A percentile compares a stretch with the other conserved stretches of the same genome.
Evolutionary conservation across 495 filamentous ascomycete genomes (phyloP).

Genomic region (Podospora pseudocomata): DNA sequence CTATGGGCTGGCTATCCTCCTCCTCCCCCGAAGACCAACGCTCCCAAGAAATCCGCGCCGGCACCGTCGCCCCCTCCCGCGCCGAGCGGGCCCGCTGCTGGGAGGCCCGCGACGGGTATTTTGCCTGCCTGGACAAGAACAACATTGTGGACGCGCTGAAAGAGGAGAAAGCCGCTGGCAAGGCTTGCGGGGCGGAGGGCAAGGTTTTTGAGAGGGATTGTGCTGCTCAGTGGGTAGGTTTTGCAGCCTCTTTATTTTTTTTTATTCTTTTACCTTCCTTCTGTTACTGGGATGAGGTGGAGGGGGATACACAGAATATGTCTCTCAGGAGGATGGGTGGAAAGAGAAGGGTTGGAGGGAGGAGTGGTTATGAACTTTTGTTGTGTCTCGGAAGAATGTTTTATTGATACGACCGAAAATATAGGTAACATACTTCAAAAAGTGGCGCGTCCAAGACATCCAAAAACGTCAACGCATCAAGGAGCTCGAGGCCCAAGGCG

Average conservation of each 20-base stretch:
- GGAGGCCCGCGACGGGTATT: constrained; percentile 81
- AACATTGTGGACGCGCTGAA: constrained; percentile 82
- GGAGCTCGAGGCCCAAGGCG: constrained; percentile 76
- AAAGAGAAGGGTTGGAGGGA: not conserved
- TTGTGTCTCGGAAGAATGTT: too few species aligned
- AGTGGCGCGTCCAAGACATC: constrained; percentile 85
- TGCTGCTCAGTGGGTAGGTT: constrained; percentile 42
- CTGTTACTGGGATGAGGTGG: too few species aligned
- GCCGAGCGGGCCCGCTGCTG: constrained; percentile 76
- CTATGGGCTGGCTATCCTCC: constrained; percentile 48
- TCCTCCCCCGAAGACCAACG: constrained; percentile 45
- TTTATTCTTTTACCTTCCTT: too few species aligned
- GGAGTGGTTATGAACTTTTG: not conserved
- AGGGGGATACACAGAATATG: too few species aligned
- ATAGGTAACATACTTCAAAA: constrained; percentile 96
- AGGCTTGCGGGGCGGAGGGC: constrained; percentile 64
- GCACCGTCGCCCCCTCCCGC: constrained; percentile 71
- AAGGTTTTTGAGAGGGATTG: constrained; percentile 71
- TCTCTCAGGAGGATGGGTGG: too few species aligned
- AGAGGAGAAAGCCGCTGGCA: constrained; percentile 57
- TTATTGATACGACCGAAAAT: not conserved
- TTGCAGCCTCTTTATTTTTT: not conserved
- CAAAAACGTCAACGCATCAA: constrained; percentile 77
- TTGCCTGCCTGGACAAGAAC: constrained; percentile 74
- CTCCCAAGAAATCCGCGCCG: constrained; percentile 52